Conservation (phyloP, 164 flowering plant species). For the Berberis vulgaris region DNA sequence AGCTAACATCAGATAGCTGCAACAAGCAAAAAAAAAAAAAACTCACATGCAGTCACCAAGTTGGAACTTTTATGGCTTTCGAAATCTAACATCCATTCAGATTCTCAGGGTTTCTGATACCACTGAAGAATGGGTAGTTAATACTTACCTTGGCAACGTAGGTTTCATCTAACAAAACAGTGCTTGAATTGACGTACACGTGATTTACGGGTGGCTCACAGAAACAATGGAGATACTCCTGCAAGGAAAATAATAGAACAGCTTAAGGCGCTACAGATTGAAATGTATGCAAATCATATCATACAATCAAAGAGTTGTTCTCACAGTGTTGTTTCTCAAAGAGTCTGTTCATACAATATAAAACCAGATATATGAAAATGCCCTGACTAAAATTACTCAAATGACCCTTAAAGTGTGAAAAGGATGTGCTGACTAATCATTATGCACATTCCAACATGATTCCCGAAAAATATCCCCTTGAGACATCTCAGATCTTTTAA, state of each 20-base stretch:
- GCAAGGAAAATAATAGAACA: conserved; percentile 18
- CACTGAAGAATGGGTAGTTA: background rate
- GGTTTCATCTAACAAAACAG: conserved; percentile 62
- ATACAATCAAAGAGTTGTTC: too few species aligned
- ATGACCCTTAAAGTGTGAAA: too few species aligned
- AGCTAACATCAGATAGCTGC: conserved; percentile 52
- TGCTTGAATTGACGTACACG: conserved; percentile 59
- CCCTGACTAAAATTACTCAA: too few species aligned
- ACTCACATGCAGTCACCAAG: background rate
- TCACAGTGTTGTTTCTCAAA: too few species aligned
- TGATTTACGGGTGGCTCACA: conserved; percentile 62
- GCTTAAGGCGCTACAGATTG: background rate
- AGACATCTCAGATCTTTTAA: too few species aligned
- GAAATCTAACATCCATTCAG: background rate
- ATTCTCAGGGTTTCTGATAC: background rate
- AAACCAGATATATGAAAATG: too few species aligned
- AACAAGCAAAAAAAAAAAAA: background rate
- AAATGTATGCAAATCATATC: background rate
- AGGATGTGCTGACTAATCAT: too few species aligned
- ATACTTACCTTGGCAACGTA: conserved; percentile 55
- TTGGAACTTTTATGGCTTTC: background rate
- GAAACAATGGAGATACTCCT: conserved; percentile 77
- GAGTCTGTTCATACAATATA: too few species aligned
- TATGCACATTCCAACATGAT: too few species aligned
- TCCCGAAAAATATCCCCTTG: too few species aligned